phyloP scores from a whole-genome alignment of 495 filamentous ascomycete genomes.

The Evernia prunastri region DNA sequence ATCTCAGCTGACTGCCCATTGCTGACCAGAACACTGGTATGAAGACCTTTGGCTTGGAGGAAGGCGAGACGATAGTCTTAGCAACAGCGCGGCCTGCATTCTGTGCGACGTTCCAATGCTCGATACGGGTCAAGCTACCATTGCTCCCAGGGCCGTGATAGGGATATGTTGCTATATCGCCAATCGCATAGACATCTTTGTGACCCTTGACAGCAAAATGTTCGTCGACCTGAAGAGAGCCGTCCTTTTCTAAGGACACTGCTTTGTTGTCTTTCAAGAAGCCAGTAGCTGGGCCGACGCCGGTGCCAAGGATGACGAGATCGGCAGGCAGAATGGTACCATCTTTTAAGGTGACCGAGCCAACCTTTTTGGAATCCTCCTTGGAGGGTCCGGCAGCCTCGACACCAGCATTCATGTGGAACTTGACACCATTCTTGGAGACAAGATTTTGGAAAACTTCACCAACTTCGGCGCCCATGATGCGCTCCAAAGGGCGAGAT shows the following conservation, averaged over 20 bases:
- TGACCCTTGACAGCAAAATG: conserved; percentile 66
- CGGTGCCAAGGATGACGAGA: conserved; percentile 83
- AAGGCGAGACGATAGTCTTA: conserved; percentile 59
- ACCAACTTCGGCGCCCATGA: conserved; percentile 79
- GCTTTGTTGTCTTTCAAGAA: conserved; percentile 69
- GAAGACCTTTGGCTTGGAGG: conserved; percentile 59
- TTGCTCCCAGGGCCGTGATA: conserved; percentile 84
- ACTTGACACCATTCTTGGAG: conserved; percentile 81
- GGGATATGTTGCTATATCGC: conserved; percentile 92
- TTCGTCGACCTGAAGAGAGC: conserved; percentile 71
- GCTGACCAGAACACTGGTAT: conserved; percentile 97
- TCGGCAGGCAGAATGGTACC: conserved; percentile 80
- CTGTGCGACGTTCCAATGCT: conserved; percentile 98
- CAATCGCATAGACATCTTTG: conserved; percentile 83
- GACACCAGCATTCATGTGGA: conserved; percentile 72
- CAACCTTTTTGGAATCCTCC: conserved; percentile 60
- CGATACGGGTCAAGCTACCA: conserved; percentile 65
- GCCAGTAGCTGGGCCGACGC: conserved; percentile 78
- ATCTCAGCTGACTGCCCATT: conserved; percentile 78
- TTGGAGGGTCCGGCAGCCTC: conserved; percentile 69
- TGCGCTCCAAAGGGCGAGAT: conserved; percentile 71
- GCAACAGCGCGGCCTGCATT: conserved; percentile 79
- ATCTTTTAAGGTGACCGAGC: conserved; percentile 76
- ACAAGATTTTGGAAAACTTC: conserved; percentile 68
- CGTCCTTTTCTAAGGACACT: conserved; percentile 67